A percentile compares a stretch with the other conserved stretches of the same genome.
Evolutionary conservation across 2,329 filamentous ascomycete species (phyloP).

Genomic region (Chaetothyriales sp.): DNA sequence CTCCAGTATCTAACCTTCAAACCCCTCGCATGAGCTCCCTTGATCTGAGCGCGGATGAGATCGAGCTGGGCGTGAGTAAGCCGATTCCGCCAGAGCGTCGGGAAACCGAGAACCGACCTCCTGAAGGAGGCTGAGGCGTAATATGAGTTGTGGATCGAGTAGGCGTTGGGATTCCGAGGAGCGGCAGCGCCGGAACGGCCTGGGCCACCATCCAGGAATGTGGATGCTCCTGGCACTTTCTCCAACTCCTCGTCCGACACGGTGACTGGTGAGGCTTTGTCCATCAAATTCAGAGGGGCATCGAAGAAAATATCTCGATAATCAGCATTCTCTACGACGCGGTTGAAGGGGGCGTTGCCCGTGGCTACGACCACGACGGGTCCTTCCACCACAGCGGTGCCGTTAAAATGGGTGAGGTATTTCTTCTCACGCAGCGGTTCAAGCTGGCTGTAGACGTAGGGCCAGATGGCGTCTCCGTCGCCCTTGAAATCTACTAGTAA

Average conservation of each 20-base stretch:
- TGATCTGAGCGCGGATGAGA: conserved; percentile 38
- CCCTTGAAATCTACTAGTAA: conserved; percentile 42
- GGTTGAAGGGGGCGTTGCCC: conserved; percentile 38
- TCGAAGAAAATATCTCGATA: conserved; percentile 45
- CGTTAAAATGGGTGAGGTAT: conserved; percentile 40
- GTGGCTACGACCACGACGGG: conserved; percentile 42
- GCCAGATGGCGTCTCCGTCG: conserved; percentile 26
- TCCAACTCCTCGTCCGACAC: conserved; percentile 9
- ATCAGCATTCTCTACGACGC: conserved; percentile 32
- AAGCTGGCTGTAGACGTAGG: conserved; percentile 30
- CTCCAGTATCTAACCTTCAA: conserved; percentile 46
- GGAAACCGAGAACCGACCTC: conserved; percentile 7
- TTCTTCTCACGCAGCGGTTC: conserved; percentile 34
- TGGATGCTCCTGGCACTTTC: conserved; percentile 32
- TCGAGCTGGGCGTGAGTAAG: conserved; percentile 32
- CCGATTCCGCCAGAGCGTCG: conserved; percentile 33
- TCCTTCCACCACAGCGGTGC: conserved; percentile 27
- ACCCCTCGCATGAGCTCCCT: conserved; percentile 37
- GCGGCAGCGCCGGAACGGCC: conserved; percentile 28
- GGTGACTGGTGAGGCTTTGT: conserved; percentile 6
- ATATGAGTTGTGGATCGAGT: conserved; percentile 40
- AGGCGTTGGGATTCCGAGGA: conserved; percentile 29
- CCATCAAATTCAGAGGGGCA: conserved; percentile 34
- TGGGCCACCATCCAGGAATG: conserved; percentile 29
- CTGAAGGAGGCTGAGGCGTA: conserved; percentile 44